phyloP scores from a whole-genome alignment of 768 basidiomycete species.

The Russula ochroleuca region DNA sequence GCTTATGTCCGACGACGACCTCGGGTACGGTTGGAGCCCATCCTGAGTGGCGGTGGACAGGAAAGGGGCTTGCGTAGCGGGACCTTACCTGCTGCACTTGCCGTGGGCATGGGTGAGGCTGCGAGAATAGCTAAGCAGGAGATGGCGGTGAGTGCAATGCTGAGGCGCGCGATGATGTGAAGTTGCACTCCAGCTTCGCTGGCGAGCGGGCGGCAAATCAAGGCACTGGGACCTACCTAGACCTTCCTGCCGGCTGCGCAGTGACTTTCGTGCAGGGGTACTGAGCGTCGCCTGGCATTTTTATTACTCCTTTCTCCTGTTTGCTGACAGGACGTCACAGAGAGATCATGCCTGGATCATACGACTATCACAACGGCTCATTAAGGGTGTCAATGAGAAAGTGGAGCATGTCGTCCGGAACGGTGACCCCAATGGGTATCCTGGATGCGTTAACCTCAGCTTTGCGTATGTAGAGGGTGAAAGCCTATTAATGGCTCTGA shows the following conservation, averaged over 20 bases:
- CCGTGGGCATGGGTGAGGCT: slow-evolving; percentile 92
- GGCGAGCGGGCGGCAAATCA: slow-evolving; percentile 32
- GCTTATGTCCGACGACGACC: slow-evolving; percentile 91
- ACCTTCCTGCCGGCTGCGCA: slow-evolving; percentile 47
- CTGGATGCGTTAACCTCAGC: slow-evolving; percentile 93
- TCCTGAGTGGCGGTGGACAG: slow-evolving; percentile 94
- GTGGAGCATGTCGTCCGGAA: slow-evolving; percentile 93
- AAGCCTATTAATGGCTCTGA: slow-evolving; percentile 94
- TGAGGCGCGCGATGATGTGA: slow-evolving; percentile 35
- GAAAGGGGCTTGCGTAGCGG: slow-evolving; percentile 93
- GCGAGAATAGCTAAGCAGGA: slow-evolving; percentile 87
- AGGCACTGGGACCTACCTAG: slow-evolving; percentile 47
- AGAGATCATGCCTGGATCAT: slow-evolving; percentile 74
- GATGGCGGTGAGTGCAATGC: slow-evolving; percentile 71
- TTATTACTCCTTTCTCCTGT: slow-evolving; percentile 31
- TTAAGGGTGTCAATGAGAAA: slow-evolving; percentile 72
- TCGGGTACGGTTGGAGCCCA: slow-evolving; percentile 89
- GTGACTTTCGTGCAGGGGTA: slow-evolving; percentile 89
- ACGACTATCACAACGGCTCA: slow-evolving; percentile 72
- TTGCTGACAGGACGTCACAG: slow-evolving; percentile 40
- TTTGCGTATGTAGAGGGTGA: slow-evolving; percentile 98
- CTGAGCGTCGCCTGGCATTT: slow-evolving; percentile 48
- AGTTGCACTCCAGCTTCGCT: slow-evolving; percentile 29
- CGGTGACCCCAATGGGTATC: slow-evolving; percentile 86
- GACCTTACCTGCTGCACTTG: slow-evolving; percentile 84